Base-by-base conservation (phyloP, 345 rosid genomes). In the Rubroshorea leprosula region DNA sequence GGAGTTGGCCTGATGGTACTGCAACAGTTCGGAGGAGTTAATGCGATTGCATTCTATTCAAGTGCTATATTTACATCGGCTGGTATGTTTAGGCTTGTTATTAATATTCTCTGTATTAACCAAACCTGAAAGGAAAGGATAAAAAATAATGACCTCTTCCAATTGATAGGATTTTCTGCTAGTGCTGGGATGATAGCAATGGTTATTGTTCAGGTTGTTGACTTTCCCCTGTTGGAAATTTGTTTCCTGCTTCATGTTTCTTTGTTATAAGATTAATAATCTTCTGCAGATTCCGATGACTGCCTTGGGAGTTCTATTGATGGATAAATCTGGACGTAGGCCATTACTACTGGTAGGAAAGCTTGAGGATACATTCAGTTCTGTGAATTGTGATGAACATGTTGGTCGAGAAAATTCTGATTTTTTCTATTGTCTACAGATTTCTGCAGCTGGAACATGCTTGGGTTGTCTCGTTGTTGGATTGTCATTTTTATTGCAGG, bases 371-470 rank as follows among this genome's bases (percentile, higher is more conserved):
- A 1, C 17, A 18, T 29, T 20, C 15, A 49, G 25, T 38, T 62
- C 31, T 15, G 15, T 11, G 12, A 2, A 22, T 48, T 27, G 27
- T 21, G 0, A 21, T 47, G 26, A 45, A 45, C 5, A 4, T 49
- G 9, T 15, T 39, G 38, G 24, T 26, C 19, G 13, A 43, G 20
- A 12, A n/a, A 0, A 21, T 57, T 23, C 58, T 55, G 55, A 68
- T 49, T 20, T 49, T 50, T 53, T 5, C 51, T 14, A 1, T 26
- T 26, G 25, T 59, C 71, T 71, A 8, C 82, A 86, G 96, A 69
- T 86, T 22, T 89, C 96, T 43, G 90, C 95, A n/a, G 86, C 76
- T 17, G 92, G 98, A 68, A 78, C 86, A 63, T 87, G 95, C 59
- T 52, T 85, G 64, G 94, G 96, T 65, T 82, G 96, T 69, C 52